Conservation (phyloP, 1,284 basidiomycete genomes). For the Naganishia cerealis region DNA sequence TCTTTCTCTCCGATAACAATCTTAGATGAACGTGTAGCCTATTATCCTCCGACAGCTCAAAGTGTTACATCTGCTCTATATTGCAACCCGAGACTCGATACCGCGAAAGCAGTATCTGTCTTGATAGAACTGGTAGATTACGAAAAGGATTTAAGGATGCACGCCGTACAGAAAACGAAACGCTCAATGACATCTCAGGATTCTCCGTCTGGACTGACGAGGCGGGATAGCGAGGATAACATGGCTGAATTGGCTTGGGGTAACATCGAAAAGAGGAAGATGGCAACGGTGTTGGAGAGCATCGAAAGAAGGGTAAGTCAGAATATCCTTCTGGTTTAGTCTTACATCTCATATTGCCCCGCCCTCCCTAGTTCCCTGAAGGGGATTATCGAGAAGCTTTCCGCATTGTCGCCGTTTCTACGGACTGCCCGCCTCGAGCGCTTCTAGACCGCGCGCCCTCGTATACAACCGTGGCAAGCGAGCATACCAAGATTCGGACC, state of each 20-base stretch:
- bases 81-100: conserved; percentile 49
- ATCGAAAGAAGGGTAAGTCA: conserved; percentile 34
- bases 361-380: conserved; percentile 32
- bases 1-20: conserved; percentile 22
- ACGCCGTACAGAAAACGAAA: conserved; percentile 26
- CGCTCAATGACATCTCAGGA: conserved; percentile 14
- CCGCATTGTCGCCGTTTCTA: conserved; percentile 19
- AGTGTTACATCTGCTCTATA: conserved; percentile 51
- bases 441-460: conserved; percentile 32
- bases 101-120: conserved; percentile 41
- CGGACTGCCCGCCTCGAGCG: conserved; percentile 29
- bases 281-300: conserved; percentile 32
- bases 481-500: conserved; percentile 12
- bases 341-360: background rate
- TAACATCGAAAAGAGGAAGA: conserved; percentile 32
- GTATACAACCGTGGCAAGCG: conserved; percentile 34
- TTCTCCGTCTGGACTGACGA: background rate
- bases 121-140: conserved; percentile 50
- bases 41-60: conserved; percentile 44
- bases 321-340: background rate
- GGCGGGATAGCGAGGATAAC: conserved; percentile 31
- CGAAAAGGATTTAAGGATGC: conserved; percentile 42
- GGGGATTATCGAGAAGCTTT: conserved; percentile 35
- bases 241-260: conserved; percentile 31
- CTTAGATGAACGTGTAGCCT: conserved; percentile 25